Conservation (phyloP, 163 green algal species). For the Prototheca stagnorum region DNA sequence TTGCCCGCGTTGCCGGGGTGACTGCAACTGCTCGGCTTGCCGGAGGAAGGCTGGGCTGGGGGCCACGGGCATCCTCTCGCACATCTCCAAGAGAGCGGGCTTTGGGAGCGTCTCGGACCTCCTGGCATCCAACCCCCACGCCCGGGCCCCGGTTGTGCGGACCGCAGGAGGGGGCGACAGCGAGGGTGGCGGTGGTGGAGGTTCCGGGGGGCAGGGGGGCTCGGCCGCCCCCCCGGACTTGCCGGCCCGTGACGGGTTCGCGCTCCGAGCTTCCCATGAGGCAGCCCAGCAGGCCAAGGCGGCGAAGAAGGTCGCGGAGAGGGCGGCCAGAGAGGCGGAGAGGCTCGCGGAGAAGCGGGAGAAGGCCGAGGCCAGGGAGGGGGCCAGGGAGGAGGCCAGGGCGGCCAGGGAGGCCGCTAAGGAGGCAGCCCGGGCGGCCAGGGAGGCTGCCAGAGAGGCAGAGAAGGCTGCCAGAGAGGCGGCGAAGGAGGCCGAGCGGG, state of each 20-base stretch:
- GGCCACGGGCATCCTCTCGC: slow-evolving; percentile 34
- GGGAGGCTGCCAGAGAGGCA: neutral
- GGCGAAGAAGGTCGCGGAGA: too few species aligned
- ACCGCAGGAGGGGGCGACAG: too few species aligned
- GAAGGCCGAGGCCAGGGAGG: neutral
- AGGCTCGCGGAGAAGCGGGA: too few species aligned
- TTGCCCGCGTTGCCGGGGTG: slow-evolving; percentile 28
- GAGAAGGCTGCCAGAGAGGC: neutral
- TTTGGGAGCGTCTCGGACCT: slow-evolving; percentile 31
- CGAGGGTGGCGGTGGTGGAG: too few species aligned
- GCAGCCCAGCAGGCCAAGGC: too few species aligned
- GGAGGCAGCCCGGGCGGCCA: neutral
- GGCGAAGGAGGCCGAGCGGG: neutral
- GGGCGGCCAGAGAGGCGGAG: too few species aligned
- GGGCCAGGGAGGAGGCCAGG: neutral
- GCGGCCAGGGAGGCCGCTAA: neutral
- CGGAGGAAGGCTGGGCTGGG: slow-evolving; percentile 31
- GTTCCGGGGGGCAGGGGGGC: too few species aligned
- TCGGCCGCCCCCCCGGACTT: too few species aligned
- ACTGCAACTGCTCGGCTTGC: slow-evolving; percentile 49
- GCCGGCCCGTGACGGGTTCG: too few species aligned
- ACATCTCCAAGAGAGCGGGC: slow-evolving; percentile 24
- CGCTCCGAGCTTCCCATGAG: too few species aligned
- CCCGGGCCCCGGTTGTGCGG: slow-evolving; percentile 12
- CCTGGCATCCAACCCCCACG: slow-evolving; percentile 30